Percentiles rank a stretch among this genome's conserved stretches.
Conservation (phyloP, 352 stramenopile species). For the Phytophthora quininea region DNA sequence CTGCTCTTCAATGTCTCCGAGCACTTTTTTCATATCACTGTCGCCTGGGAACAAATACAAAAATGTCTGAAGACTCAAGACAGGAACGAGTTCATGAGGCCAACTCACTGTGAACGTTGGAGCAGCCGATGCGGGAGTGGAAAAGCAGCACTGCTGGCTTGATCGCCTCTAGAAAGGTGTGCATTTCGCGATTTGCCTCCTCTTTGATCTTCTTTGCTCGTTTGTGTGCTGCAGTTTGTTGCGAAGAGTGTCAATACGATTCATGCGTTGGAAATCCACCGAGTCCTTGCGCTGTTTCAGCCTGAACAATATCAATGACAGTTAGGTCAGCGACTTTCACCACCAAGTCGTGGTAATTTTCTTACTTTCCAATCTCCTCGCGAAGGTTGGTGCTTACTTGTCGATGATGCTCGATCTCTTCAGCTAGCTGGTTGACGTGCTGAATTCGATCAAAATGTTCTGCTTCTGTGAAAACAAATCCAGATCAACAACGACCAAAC, state of each 20-base stretch:
- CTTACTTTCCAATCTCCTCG: slow-evolving; percentile 83
- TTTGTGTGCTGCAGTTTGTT: slow-evolving; percentile 63
- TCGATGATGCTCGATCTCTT: slow-evolving; percentile 83
- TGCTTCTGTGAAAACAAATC: slow-evolving; percentile 45
- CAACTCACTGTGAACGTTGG: slow-evolving; percentile 64
- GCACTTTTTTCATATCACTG: slow-evolving; percentile 71
- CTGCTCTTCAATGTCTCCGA: slow-evolving; percentile 82
- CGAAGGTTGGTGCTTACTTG: slow-evolving; percentile 70
- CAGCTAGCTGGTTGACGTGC: slow-evolving; percentile 78
- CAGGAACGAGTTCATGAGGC: background rate
- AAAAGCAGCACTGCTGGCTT: slow-evolving; percentile 68
- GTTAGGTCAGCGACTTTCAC: background rate
- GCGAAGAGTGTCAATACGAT: slow-evolving; percentile 76
- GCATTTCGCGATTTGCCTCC: slow-evolving; percentile 70
- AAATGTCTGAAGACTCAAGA: background rate
- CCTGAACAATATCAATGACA: slow-evolving; percentile 26
- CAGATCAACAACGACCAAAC: slow-evolving; percentile 25
- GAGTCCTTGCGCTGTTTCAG: slow-evolving; percentile 86
- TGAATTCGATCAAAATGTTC: slow-evolving; percentile 87
- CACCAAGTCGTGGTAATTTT: slow-evolving; percentile 8
- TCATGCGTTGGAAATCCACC: slow-evolving; percentile 77
- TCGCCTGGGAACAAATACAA: slow-evolving; percentile 38
- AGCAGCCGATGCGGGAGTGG: slow-evolving; percentile 74
- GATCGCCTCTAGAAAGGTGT: slow-evolving; percentile 64
- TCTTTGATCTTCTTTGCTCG: slow-evolving; percentile 81